phyloP scores from a whole-genome alignment of 805 yeast genomes.

The Barnettozyma siamensis region DNA sequence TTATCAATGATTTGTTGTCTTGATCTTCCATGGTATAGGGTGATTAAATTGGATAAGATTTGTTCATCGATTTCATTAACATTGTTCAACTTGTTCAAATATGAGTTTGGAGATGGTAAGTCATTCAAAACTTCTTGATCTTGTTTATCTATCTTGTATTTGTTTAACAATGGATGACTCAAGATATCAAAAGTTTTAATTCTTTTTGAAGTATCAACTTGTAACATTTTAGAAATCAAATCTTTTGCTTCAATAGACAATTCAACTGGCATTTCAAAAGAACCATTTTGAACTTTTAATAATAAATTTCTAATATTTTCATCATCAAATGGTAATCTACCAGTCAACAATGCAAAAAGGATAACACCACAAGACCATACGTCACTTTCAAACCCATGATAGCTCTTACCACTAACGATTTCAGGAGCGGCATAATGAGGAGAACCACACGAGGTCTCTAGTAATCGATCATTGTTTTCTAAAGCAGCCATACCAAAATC shows the following conservation, averaged over 20 bases:
- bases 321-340: conserved; percentile 80
- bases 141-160: conserved; percentile 39
- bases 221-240: conserved; percentile 57
- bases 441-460: conserved; percentile 81
- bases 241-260: conserved; percentile 62
- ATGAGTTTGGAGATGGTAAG: conserved; percentile 27
- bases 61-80: conserved; percentile 60
- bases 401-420: conserved; percentile 69
- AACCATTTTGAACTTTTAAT: conserved; percentile 72
- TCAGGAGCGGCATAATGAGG: conserved; percentile 91
- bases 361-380: conserved; percentile 89
- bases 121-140: conserved; percentile 25
- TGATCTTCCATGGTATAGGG: conserved; percentile 75
- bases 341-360: conserved; percentile 70
- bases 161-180: conserved; percentile 70
- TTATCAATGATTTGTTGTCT: conserved; percentile 49
- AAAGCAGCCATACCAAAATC: conserved; percentile 90
- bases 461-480: conserved; percentile 60
- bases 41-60: conserved; percentile 67
- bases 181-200: conserved; percentile 63
- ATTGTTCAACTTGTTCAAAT: conserved; percentile 19
- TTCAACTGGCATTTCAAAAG: conserved; percentile 63
- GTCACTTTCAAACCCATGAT: conserved; percentile 82
- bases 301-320: conserved; percentile 67
- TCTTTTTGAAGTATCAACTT: conserved; percentile 66